phyloP scores from a whole-genome alignment of 306 rosid species.

The Luffa acutangula region DNA sequence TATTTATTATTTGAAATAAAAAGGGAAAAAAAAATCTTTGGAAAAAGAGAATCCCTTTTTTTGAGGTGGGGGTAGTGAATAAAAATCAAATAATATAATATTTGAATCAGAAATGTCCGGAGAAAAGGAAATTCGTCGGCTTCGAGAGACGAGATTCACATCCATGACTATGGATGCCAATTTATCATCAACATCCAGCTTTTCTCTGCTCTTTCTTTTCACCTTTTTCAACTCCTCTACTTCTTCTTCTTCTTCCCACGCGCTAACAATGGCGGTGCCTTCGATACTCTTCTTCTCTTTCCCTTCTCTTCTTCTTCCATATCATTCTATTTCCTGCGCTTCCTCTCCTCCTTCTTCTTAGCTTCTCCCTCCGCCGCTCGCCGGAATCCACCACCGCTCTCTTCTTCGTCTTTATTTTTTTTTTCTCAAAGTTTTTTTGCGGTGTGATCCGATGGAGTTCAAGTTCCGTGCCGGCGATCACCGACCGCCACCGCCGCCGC shows the following conservation, averaged over 20 bases:
- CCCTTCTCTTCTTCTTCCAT: neutral
- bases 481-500: neutral
- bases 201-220: neutral
- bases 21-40: neutral
- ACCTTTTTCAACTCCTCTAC: neutral
- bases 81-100: neutral
- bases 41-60: neutral
- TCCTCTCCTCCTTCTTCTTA: neutral
- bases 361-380: neutral
- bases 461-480: constrained; percentile 1
- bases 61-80: neutral
- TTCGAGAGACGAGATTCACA: neutral
- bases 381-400: neutral
- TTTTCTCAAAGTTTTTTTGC: neutral
- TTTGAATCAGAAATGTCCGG: neutral
- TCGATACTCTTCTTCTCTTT: neutral
- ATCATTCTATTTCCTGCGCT: neutral
- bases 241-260: neutral
- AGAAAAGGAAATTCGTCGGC: neutral
- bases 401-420: neutral
- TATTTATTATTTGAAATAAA: too few relatives aligned
- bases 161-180: neutral
- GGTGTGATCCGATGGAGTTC: constrained; percentile 1
- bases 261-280: neutral
- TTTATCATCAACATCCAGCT: neutral